phyloP scores from a whole-genome alignment of 225 moss, liverwort and hornwort species.

The Ulota crispa region DNA sequence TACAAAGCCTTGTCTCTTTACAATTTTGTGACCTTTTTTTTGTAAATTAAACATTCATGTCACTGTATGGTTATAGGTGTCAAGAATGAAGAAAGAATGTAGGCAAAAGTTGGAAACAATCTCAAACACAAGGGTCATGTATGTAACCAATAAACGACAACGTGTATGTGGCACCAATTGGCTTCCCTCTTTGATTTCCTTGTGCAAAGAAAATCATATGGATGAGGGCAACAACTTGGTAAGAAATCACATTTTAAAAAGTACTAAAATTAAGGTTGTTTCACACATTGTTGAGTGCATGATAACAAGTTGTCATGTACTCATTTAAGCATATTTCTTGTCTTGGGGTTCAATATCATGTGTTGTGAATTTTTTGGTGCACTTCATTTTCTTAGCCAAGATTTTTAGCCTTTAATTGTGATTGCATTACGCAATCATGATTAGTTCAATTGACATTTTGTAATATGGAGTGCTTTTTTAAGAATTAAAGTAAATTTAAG shows the following conservation, averaged over 20 bases:
- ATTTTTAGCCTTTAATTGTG: neutral
- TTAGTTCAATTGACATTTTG: neutral
- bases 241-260: neutral
- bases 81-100: conserved; percentile 44
- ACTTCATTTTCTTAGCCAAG: neutral
- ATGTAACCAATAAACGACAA: conserved; percentile 47
- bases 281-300: conserved; percentile 2
- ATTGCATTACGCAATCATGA: neutral
- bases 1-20: neutral
- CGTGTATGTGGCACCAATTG: conserved; percentile 41
- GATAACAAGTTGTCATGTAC: neutral
- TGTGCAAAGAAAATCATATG: conserved; percentile 14
- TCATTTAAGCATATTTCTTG: neutral
- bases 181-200: conserved; percentile 15
- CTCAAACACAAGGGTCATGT: conserved; percentile 20
- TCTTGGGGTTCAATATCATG: neutral
- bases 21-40: neutral
- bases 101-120: conserved; percentile 26
- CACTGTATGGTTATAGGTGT: conserved; percentile 19
- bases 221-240: conserved; percentile 34
- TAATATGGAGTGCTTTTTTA: neutral
- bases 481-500: neutral
- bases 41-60: neutral
- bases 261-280: neutral
- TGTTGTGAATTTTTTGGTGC: neutral